Conservation (phyloP, 176 grass and related monocot genomes). For the Aegilops longissima region DNA sequence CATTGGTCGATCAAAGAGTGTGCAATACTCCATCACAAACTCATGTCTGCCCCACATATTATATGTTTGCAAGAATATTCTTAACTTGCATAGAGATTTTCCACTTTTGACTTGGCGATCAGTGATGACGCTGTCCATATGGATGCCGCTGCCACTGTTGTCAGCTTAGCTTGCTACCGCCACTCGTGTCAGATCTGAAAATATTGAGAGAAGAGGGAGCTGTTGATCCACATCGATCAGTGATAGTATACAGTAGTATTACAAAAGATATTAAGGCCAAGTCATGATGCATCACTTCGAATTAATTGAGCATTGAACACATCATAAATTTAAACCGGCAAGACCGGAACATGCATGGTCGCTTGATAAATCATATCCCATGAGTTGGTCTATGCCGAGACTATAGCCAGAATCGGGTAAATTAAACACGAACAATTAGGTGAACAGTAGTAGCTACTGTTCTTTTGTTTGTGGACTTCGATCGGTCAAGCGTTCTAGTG, state of each 20-base stretch:
- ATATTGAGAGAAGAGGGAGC: not conserved
- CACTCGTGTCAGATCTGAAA: conserved; percentile 18
- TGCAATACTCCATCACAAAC: not conserved
- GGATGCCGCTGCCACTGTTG: not conserved
- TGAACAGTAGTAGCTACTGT: not conserved
- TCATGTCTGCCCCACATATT: not conserved
- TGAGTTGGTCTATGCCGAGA: not conserved
- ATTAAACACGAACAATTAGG: not conserved
- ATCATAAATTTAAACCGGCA: conserved; percentile 6
- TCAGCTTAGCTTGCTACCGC: not conserved
- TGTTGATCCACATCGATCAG: not conserved
- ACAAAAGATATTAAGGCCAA: not conserved
- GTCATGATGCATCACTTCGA: not conserved
- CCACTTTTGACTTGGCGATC: conserved; percentile 20
- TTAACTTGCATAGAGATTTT: conserved; percentile 25
- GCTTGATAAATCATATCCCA: conserved; percentile 13
- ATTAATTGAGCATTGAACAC: not conserved
- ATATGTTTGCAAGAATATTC: conserved; percentile 30
- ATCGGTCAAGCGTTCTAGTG: not conserved
- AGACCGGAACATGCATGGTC: conserved; percentile 16
- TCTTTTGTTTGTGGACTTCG: not conserved
- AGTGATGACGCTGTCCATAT: not conserved
- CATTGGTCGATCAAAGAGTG: not conserved
- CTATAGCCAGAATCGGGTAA: not conserved
- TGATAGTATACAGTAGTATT: not conserved